phyloP scores from a whole-genome alignment of 495 filamentous ascomycete species.

The Aspergillus kassunensis region DNA sequence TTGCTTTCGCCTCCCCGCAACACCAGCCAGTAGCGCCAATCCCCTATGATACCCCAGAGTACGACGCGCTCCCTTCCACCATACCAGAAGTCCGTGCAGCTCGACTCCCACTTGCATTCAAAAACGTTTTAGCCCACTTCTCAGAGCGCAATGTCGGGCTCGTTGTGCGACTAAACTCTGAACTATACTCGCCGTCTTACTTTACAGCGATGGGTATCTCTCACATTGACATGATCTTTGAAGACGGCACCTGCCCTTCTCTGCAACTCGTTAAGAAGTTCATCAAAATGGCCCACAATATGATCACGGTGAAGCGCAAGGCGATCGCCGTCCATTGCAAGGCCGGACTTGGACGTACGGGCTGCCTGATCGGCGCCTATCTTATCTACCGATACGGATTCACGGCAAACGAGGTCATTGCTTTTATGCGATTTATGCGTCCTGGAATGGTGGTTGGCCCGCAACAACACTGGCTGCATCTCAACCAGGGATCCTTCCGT shows the following conservation, averaged over 20 bases:
- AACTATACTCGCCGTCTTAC: slow-evolving; percentile 90
- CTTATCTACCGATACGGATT: slow-evolving; percentile 98
- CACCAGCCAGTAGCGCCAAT: slow-evolving; percentile 69
- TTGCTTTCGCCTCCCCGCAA: slow-evolving; percentile 95
- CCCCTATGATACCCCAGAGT: slow-evolving; percentile 64
- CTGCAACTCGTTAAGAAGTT: slow-evolving; percentile 83
- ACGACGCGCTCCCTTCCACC: slow-evolving; percentile 64
- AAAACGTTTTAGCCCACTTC: slow-evolving; percentile 92
- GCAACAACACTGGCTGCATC: slow-evolving; percentile 98
- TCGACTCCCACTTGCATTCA: slow-evolving; percentile 75
- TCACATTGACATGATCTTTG: slow-evolving; percentile 98
- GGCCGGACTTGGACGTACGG: slow-evolving; percentile 92
- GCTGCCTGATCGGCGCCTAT: slow-evolving; percentile 94
- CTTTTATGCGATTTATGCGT: slow-evolving; percentile 99
- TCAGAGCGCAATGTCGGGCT: slow-evolving; percentile 79
- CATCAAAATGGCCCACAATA: slow-evolving; percentile 90
- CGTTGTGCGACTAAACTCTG: slow-evolving; percentile 91
- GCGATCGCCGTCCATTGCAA: slow-evolving; percentile 98
- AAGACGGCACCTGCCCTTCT: slow-evolving; percentile 93
- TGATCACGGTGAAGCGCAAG: slow-evolving; percentile 80
- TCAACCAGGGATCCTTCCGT: slow-evolving; percentile 93
- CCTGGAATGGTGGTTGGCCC: slow-evolving; percentile 99
- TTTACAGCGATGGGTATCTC: slow-evolving; percentile 93
- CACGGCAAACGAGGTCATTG: slow-evolving; percentile 96
- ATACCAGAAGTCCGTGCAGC: slow-evolving; percentile 59